Percentiles rank a stretch among this genome's conserved stretches.
Conservation (phyloP, 805 yeast genomes). For the Yamadazyma scolyti region DNA sequence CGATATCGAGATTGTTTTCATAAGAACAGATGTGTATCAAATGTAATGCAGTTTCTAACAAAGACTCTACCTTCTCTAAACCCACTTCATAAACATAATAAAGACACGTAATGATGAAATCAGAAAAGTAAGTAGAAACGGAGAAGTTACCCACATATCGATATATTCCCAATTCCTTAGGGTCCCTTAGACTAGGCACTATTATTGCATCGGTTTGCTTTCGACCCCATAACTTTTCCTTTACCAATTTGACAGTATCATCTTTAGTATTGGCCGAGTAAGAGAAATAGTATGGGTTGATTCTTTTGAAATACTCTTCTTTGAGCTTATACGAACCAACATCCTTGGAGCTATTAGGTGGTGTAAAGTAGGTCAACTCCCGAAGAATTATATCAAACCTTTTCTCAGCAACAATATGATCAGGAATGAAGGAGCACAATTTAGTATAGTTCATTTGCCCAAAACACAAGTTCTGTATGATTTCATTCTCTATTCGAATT, state of each 20-base stretch:
- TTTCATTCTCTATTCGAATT: constrained; percentile 57
- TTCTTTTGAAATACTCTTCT: constrained; percentile 27
- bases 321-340: constrained; percentile 34
- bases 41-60: constrained; percentile 60
- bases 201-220: constrained; percentile 49
- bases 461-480: constrained; percentile 81
- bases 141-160: constrained; percentile 48
- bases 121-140: constrained; percentile 48
- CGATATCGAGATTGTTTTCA: constrained; percentile 26
- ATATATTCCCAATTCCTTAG: constrained; percentile 34
- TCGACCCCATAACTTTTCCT: constrained; percentile 42
- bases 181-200: constrained; percentile 45
- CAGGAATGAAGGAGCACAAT: constrained; percentile 67
- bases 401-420: constrained; percentile 68
- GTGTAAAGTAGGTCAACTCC: constrained; percentile 28
- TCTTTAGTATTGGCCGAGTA: constrained; percentile 76
- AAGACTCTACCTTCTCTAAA: constrained; percentile 46
- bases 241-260: constrained; percentile 68
- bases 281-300: constrained; percentile 73
- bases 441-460: constrained; percentile 70
- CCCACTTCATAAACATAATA: constrained; percentile 32
- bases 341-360: constrained; percentile 33
- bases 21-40: constrained; percentile 57
- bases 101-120: constrained; percentile 50
- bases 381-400: constrained; percentile 55